These are phyloP conservation scores for Chlorella sp. DNA, from an alignment of 139 green algal genomes.

Conservation along the genomic window DNA sequence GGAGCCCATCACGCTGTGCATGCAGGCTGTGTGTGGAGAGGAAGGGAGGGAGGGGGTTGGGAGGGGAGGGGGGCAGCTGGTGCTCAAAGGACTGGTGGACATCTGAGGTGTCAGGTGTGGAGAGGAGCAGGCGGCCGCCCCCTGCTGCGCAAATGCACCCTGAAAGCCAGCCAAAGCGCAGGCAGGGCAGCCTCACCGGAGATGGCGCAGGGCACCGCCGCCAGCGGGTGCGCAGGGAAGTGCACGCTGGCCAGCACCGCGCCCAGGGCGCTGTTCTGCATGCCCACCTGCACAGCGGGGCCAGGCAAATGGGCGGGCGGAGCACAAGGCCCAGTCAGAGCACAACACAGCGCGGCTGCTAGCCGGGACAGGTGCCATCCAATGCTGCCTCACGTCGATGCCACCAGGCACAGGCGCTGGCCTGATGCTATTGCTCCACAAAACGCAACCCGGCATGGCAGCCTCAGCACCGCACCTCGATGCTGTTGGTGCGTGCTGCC, in stretches of 20 bases:
- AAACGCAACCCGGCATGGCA: too few relatives aligned
- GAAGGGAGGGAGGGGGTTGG: neutral
- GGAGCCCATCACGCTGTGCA: slow-evolving; percentile 77
- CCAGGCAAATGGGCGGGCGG: neutral
- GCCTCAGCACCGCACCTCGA: slow-evolving; percentile 54
- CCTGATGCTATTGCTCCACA: neutral
- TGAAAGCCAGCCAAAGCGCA: too few relatives aligned
- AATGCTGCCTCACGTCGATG: too few relatives aligned
- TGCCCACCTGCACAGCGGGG: slow-evolving; percentile 54
- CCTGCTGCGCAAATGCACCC: neutral
- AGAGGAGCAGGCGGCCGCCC: neutral
- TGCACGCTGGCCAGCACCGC: slow-evolving; percentile 79
- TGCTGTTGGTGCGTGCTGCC: slow-evolving; percentile 69
- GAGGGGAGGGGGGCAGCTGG: neutral
- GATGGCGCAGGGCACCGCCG: slow-evolving; percentile 81
- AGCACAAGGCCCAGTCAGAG: neutral
- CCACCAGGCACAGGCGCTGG: neutral
- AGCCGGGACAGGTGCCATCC: neutral
- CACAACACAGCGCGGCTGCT: neutral
- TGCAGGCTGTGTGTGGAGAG: slow-evolving; percentile 51
- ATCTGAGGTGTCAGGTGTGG: neutral
- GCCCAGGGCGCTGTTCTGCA: slow-evolving; percentile 81
- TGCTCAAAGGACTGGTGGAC: too few relatives aligned
- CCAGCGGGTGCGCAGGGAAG: slow-evolving; percentile 73
- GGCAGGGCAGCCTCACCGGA: slow-evolving; percentile 12